Conservation (phyloP, 1,284 basidiomycete species). For the Tetrapyrgos nigripes region DNA sequence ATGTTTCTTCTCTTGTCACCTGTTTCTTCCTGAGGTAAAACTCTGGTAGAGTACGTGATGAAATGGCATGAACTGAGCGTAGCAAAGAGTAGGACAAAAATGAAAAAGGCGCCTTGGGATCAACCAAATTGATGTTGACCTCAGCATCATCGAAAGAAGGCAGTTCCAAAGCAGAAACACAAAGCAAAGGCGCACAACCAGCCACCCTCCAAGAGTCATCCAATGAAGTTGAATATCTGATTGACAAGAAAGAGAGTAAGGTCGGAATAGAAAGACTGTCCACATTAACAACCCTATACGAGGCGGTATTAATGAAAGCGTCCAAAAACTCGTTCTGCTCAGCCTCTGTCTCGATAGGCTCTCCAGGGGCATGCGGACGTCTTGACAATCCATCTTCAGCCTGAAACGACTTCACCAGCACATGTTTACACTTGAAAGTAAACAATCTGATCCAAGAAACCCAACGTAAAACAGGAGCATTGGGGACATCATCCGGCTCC, state of each 20-base stretch:
- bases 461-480: conserved; percentile 42
- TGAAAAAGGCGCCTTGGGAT: too few species aligned
- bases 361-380: conserved; percentile 13
- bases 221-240: conserved; percentile 37
- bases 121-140: too few species aligned
- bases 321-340: conserved; percentile 25
- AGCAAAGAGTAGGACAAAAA: too few species aligned
- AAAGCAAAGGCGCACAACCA: conserved; percentile 37
- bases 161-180: conserved; percentile 42
- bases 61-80: conserved; percentile 36
- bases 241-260: neutral
- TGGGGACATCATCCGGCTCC: conserved; percentile 38
- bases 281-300: neutral
- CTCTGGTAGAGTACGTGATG: conserved; percentile 35
- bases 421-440: conserved; percentile 36
- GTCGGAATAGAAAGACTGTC: neutral
- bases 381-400: conserved; percentile 38
- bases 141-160: too few species aligned
- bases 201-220: conserved; percentile 39
- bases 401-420: conserved; percentile 31
- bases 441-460: conserved; percentile 36
- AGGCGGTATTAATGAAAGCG: neutral
- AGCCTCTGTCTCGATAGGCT: conserved; percentile 21
- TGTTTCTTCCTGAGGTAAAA: conserved; percentile 26
- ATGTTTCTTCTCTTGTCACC: neutral